These are phyloP conservation scores for Psophocarpus tetragonolobus DNA, from an alignment of 306 rosid genomes.

Conservation along the genomic window DNA sequence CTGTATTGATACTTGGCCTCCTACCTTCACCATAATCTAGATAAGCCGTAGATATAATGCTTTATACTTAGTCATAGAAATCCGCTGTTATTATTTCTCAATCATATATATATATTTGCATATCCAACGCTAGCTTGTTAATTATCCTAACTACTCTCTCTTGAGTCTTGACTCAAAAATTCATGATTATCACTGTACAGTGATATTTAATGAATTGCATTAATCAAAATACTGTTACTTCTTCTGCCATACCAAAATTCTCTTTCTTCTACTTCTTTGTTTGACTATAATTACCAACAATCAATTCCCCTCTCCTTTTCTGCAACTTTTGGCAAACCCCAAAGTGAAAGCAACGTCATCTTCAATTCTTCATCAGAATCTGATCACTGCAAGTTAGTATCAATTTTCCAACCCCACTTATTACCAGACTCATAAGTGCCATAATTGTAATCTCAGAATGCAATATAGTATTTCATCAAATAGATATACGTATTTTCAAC, in stretches of 20 bases:
- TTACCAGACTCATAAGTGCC: slow-evolving; percentile 5
- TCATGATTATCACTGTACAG: not conserved
- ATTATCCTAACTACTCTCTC: not conserved
- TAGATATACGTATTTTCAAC: not conserved
- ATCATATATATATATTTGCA: slow-evolving; percentile 21
- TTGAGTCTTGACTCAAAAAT: not conserved
- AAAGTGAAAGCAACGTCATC: slow-evolving; percentile 32
- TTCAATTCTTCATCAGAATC: slow-evolving; percentile 3
- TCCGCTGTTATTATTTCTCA: slow-evolving; percentile 13
- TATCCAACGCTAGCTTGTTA: not conserved
- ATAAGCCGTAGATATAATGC: not conserved
- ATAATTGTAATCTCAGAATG: slow-evolving; percentile 1
- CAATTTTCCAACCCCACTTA: slow-evolving; percentile 11
- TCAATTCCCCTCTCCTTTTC: not conserved
- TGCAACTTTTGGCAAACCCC: slow-evolving; percentile 10
- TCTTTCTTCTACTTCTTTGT: not conserved
- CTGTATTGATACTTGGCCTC: slow-evolving; percentile 14
- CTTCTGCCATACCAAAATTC: not conserved
- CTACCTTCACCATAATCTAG: slow-evolving; percentile 14
- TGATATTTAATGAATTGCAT: not conserved
- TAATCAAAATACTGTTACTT: not conserved
- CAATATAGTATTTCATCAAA: not conserved
- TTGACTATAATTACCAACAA: not conserved
- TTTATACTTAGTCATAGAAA: not conserved
- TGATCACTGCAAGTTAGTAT: not conserved